Evolutionary conservation across 306 rosid genomes (phyloP), one percentile per base, ranked within the genome.

Genomic region (Cicer pinnatifidum): DNA sequence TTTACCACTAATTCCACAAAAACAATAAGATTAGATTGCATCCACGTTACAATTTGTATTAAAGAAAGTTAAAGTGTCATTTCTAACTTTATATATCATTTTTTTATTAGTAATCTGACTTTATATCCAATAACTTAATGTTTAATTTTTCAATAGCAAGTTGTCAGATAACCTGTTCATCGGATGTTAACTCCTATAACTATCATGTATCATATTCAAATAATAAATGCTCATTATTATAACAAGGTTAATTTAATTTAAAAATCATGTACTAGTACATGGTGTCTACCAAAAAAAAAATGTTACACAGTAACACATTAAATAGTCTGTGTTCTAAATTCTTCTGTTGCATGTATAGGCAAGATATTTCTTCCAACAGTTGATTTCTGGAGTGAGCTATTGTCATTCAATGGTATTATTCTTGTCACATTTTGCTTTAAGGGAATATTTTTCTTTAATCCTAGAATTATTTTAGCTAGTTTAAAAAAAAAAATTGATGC

Each of bases 301-400:
- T 33, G 16, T 37, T 41, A 15, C 7, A 11, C 8, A 46, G 11
- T 6, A 33, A 73, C 23, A 9, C 54, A 65, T 28, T 61, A 60
- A 67, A 69, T 39, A 41, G 7, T 2, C 20, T 17, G 37, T 20
- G 40, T 38, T 2, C 60, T 77, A 16, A 73, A 57, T 45, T 52
- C 12, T 78, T 47, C 12, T 11, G 75, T 37, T 80, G 20, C 12
- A 11, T 76, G 33, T 74, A 69, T 73, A 94, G 99, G 99, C 90
- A 73, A 88, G 96, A 69, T 91, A 84, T 78, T 95, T 86, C 81
- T 95, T 95, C 56, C 93, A 85, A 74, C 97, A 91, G 57, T 83
- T 95, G 86, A 91, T 95, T 76, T 95, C 99, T 47, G 99, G 99
- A 73, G 99, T 95, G 79, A 91, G 96, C 72, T 95, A 90, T 65